Conservation (phyloP, 176 grass and related monocot genomes). For the Poa pratensis region DNA sequence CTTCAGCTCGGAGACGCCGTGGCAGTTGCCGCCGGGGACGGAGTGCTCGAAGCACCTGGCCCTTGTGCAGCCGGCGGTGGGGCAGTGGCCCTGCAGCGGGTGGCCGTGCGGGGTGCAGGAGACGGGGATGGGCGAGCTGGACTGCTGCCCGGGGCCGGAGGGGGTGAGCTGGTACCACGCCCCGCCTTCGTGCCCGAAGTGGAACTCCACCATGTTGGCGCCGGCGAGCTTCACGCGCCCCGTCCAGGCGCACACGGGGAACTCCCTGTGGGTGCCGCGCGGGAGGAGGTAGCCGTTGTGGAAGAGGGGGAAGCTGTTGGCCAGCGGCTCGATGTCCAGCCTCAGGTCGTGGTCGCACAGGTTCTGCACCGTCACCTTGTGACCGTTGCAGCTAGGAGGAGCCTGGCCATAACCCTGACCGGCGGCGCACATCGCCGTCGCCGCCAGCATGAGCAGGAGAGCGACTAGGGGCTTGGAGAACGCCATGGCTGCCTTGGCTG, state of each 20-base stretch:
- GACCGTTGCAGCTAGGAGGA: not conserved
- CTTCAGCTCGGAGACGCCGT: slow-evolving; percentile 54
- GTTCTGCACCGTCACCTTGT: slow-evolving; percentile 62
- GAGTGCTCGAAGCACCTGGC: not conserved
- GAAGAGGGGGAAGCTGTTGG: slow-evolving; percentile 24
- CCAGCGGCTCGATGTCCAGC: not conserved
- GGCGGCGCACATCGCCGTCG: not conserved
- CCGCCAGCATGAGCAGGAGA: not conserved
- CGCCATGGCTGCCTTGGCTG: slow-evolving; percentile 2
- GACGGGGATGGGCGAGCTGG: not conserved
- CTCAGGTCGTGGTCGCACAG: slow-evolving; percentile 27
- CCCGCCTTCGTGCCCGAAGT: slow-evolving; percentile 46
- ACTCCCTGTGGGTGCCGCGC: slow-evolving; percentile 42
- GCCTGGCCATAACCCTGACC: not conserved
- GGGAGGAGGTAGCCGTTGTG: not conserved
- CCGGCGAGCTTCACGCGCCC: not conserved
- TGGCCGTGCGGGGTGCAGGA: slow-evolving; percentile 19
- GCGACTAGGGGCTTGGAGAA: not conserved
- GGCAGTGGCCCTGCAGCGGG: slow-evolving; percentile 32
- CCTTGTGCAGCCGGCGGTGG: slow-evolving; percentile 30
- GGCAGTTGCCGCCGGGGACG: slow-evolving; percentile 41
- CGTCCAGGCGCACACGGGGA: slow-evolving; percentile 38
- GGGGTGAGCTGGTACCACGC: slow-evolving; percentile 43
- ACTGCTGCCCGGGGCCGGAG: not conserved
- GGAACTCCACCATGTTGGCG: slow-evolving; percentile 35